Evolutionary conservation across 306 rosid species (phyloP), one percentile per base, ranked within the genome.

Genomic region (Fragaria ananassa): DNA sequence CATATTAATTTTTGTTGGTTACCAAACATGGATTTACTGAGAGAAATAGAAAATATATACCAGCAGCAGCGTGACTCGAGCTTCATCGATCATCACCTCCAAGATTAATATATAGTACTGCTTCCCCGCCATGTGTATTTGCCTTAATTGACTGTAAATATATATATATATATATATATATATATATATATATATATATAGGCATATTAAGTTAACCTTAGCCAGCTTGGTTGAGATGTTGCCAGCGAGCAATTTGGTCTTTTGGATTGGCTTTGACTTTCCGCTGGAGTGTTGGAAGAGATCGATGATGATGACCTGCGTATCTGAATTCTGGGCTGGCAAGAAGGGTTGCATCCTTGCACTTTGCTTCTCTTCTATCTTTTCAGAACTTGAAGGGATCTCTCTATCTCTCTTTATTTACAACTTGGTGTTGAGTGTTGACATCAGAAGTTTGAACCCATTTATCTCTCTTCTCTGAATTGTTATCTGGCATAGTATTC

Each of bases 191-290:
- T 21, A 57, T 25, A 25, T 21, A 57, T 56, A 9, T 21, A 56
- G 21, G 62, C 31, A 5, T 6, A 6, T 56, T 56, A 56, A 39
- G 42, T 39, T 39, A 19, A 53, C 58, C 58, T 25, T 54, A 54
- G 61, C 29, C 8, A n/a, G 42, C 42, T 5, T 25, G 64, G 49
- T 72, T 21, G 35, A 34, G 65, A 56, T 19, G 29, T 71, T 53
- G 63, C 76, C 66, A 21, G 60, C 35, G 14, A 61, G 66, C 15
- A 54, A 12, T 44, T 37, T 54, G 18, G 37, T 44, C 37, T 34
- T 18, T 72, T 13, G 66, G 65, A 72, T 54, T 72, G 56, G 46
- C 21, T 31, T 70, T 70, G 74, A 49, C 50, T 18, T 8, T 41
- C 41, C 77, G 44, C 68, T 14, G 5, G 3, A 14, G 8, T 74